Evolutionary conservation across 331 rosid species (phyloP).

Genomic region (Quercus phellos): DNA sequence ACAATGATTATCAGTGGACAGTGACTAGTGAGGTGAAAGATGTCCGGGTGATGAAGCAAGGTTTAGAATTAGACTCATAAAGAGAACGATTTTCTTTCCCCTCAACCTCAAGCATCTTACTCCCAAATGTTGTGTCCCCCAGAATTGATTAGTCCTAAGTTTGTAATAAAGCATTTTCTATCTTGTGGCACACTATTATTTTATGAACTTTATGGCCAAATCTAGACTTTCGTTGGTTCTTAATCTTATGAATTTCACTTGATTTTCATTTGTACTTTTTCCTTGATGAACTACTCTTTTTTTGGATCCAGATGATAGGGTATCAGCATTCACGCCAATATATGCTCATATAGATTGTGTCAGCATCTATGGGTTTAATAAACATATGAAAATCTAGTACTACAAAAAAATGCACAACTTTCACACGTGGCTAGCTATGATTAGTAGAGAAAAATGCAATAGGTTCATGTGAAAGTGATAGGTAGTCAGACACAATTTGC

Average conservation of each 20-base stretch:
- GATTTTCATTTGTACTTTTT: no score
- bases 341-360: neutral
- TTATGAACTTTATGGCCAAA: neutral
- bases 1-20: neutral
- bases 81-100: neutral
- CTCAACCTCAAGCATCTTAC: neutral
- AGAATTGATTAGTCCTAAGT: neutral
- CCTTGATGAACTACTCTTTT: neutral
- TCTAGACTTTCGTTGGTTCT: neutral
- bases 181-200: neutral
- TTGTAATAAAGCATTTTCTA: neutral
- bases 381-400: neutral
- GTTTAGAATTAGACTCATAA: neutral
- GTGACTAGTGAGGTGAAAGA: neutral
- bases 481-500: fast-evolving
- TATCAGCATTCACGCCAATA: neutral
- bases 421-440: no score
- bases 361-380: neutral
- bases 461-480: fast-evolving
- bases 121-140: neutral
- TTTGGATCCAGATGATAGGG: neutral
- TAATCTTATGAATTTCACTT: neutral
- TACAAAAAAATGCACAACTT: no score
- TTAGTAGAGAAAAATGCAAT: no score
- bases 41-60: neutral